Evolutionary conservation across 768 basidiomycete genomes (phyloP), one percentile per base, ranked within the genome.

Genomic region (Tulasnella calospora): DNA sequence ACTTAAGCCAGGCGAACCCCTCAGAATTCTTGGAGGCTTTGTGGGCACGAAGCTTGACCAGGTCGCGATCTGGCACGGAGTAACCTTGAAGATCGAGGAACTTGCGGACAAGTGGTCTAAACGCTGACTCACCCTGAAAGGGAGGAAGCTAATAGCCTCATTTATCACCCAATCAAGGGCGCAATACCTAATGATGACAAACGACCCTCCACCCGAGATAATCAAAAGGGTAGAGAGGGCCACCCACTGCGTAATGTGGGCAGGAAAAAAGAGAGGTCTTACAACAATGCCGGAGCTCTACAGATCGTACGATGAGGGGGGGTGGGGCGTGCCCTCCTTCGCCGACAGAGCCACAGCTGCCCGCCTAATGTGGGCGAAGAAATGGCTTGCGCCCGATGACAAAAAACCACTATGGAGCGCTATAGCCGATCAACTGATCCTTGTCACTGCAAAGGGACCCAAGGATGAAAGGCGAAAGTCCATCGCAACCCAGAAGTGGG

Each of bases 11-110:
- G 41, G 75, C 5, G 79, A 79, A 74, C 27, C 76, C 13, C 67
- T 78, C 1, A 73, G 80, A 67, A 51, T 73, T 17, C 79, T 83
- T 0, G 82, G 82, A 2, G 81, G 80, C 7, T 81, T 78, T 74
- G 36, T 81, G 12, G 81, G 82, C 4, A 80, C 82, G 33, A 41
- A 79, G 0, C 10, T 80, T 19, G 67, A 80, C 70, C n/a, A 57
- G 8, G 44, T 5, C 19, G n/a, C 13, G 5, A 44, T 44, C 17
- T 82, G 81, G 81, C 8, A 73, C 10, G 7, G 5, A 5, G 27
- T 9, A 7, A 3, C 21, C 15, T 17, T 7, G 51, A 55, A 9
- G 7, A 55, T 55, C 6, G 51, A 55, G n/a, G 17, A 9, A 23
- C 9, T 55, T 17, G 51, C 51, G 1, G n/a, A 21, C 1, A 55